These are phyloP conservation scores for Sarcodon sp. DNA, from an alignment of 768 basidiomycete genomes.

Conservation along the genomic window DNA sequence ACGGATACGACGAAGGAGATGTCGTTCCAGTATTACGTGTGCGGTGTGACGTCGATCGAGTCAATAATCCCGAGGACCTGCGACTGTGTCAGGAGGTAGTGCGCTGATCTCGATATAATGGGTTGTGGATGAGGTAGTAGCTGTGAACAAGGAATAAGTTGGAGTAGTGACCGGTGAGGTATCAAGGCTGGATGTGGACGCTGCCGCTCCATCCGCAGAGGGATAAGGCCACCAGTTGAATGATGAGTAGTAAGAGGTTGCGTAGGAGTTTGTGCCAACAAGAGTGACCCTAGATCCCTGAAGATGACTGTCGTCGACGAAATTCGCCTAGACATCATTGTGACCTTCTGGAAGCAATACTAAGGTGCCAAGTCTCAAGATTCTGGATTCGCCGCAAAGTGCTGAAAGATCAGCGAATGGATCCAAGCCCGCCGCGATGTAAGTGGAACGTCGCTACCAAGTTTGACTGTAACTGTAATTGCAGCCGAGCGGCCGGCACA, in stretches of 20 bases:
- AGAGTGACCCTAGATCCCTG: not conserved
- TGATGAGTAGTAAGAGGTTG: conserved; percentile 4
- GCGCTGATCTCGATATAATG: conserved; percentile 11
- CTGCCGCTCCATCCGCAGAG: conserved; percentile 8
- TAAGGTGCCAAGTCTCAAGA: conserved; percentile 7
- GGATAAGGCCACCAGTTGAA: conserved; percentile 23
- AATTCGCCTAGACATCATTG: not conserved
- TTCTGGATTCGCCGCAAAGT: conserved; percentile 19
- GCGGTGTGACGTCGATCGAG: no score
- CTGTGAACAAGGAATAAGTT: not conserved
- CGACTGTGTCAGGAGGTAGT: conserved; percentile 11
- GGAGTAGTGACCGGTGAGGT: not conserved
- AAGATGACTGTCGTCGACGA: not conserved
- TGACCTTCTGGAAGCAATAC: conserved; percentile 8
- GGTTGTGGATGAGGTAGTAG: not conserved
- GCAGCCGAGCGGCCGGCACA: no score
- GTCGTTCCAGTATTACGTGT: no score
- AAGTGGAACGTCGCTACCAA: conserved; percentile 71
- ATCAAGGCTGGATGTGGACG: not conserved
- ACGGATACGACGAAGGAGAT: no score
- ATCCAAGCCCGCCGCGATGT: conserved; percentile 63
- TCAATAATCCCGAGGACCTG: not conserved
- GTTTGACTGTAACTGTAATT: no score
- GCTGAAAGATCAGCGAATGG: conserved; percentile 27
- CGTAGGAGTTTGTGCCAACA: not conserved